Percentiles rank a stretch among this genome's conserved stretches.
Evolutionary conservation across 1,284 basidiomycete genomes (phyloP).

Genomic region (Filobasidium uniguttulatum): DNA sequence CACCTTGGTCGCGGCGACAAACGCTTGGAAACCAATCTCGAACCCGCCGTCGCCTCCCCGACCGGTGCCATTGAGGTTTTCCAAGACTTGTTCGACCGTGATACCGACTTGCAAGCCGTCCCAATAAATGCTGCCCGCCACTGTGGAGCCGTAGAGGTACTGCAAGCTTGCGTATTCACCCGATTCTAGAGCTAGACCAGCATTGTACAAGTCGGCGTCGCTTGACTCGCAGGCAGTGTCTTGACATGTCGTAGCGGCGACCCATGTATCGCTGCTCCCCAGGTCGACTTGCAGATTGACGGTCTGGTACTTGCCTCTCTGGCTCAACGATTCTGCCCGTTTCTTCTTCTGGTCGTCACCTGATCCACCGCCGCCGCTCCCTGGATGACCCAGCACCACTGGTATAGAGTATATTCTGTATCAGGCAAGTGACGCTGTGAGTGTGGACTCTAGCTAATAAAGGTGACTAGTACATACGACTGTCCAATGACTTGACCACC

Average conservation of each 20-base stretch:
- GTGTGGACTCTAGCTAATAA: neutral
- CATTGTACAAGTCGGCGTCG: constrained; percentile 24
- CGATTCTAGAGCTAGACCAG: constrained; percentile 23
- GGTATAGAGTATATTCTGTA: constrained; percentile 6
- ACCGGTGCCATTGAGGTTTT: constrained; percentile 11
- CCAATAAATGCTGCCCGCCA: constrained; percentile 33
- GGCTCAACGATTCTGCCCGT: neutral
- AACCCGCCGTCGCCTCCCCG: constrained; percentile 19
- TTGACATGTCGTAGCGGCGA: constrained; percentile 26
- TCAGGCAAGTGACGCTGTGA: neutral
- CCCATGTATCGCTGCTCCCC: constrained; percentile 36
- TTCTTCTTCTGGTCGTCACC: neutral
- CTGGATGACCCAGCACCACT: constrained; percentile 9
- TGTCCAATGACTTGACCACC: constrained; percentile 9
- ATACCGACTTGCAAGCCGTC: constrained; percentile 25
- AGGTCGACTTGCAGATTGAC: constrained; percentile 33
- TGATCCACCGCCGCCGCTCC: neutral
- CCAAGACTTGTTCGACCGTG: constrained; percentile 7
- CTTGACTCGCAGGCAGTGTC: constrained; percentile 22
- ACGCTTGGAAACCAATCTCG: constrained; percentile 34
- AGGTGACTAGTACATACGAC: neutral
- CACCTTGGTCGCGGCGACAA: constrained; percentile 28
- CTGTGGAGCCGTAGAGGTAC: constrained; percentile 27
- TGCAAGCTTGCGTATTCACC: constrained; percentile 18
- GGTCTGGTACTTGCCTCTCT: constrained; percentile 17